phyloP scores from a whole-genome alignment of 2,329 filamentous ascomycete genomes.

The Helotiales sp. region DNA sequence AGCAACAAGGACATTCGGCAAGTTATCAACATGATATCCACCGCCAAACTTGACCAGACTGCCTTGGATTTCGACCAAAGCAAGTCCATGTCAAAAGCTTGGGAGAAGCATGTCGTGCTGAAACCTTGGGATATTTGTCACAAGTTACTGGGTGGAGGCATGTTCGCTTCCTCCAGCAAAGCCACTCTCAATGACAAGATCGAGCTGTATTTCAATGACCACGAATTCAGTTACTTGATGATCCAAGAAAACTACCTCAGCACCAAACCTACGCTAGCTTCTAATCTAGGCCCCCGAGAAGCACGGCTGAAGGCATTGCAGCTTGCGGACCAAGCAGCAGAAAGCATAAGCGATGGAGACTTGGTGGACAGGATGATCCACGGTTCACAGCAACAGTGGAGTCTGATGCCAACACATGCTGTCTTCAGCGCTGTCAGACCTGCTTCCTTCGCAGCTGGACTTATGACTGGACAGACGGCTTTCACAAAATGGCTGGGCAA shows the following conservation, averaged over 20 bases:
- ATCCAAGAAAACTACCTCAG: conserved; percentile 96
- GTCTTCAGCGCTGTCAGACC: conserved; percentile 94
- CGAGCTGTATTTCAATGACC: conserved; percentile 98
- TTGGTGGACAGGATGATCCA: conserved; percentile 98
- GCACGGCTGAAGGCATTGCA: conserved; percentile 83
- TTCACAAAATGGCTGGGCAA: conserved; percentile 96
- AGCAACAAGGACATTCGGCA: conserved; percentile 95
- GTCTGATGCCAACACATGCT: conserved; percentile 94
- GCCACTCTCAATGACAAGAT: conserved; percentile 95
- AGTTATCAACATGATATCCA: conserved; percentile 98
- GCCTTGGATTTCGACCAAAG: conserved; percentile 83
- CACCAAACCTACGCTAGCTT: conserved; percentile 73
- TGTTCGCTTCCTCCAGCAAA: conserved; percentile 84
- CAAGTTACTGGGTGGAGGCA: conserved; percentile 86
- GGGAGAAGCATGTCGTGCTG: conserved; percentile 96
- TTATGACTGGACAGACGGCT: conserved; percentile 69
- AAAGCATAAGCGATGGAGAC: conserved; percentile 97
- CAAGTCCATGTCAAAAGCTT: conserved; percentile 94
- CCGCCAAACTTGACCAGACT: conserved; percentile 84
- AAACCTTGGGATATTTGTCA: conserved; percentile 98
- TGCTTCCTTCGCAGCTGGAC: conserved; percentile 83
- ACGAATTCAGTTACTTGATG: conserved; percentile 97
- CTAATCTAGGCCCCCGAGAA: conserved; percentile 57
- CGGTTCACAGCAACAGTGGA: conserved; percentile 97
- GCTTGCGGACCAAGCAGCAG: conserved; percentile 83